A percentile compares a stretch with the other conserved stretches of the same genome.
Conservation (phyloP, 1,139 yeast genomes). For the Geotrichum europaeum region DNA sequence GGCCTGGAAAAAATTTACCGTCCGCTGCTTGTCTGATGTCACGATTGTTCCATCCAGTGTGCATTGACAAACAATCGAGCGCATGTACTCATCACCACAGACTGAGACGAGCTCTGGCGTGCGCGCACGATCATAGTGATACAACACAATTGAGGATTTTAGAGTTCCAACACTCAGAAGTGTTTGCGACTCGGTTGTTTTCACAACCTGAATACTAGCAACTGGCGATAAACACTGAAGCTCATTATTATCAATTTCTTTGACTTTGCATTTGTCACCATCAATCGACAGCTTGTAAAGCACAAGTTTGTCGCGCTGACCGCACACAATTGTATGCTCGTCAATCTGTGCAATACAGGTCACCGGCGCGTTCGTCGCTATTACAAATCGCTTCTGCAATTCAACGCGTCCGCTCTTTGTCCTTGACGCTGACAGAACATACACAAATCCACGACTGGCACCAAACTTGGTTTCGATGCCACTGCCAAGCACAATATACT, state of each 20-base stretch:
- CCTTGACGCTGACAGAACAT: slow-evolving; percentile 7
- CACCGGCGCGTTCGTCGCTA: slow-evolving; percentile 6
- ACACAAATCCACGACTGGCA: slow-evolving; percentile 5
- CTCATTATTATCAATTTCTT: background rate
- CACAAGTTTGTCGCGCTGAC: background rate
- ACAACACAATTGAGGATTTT: background rate
- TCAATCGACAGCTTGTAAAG: slow-evolving; percentile 1
- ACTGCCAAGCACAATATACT: slow-evolving; percentile 13
- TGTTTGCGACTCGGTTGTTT: slow-evolving; percentile 1
- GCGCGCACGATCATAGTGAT: background rate
- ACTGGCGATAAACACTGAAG: background rate
- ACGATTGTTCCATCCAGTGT: slow-evolving; percentile 5
- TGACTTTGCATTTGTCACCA: slow-evolving; percentile 9
- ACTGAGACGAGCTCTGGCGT: slow-evolving; percentile 38
- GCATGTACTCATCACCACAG: slow-evolving; percentile 34
- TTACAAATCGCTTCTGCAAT: slow-evolving; percentile 11
- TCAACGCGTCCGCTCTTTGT: slow-evolving; percentile 6
- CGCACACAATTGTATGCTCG: slow-evolving; percentile 11
- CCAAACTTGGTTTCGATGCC: background rate
- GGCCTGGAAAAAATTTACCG: background rate
- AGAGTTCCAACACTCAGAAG: slow-evolving; percentile 5
- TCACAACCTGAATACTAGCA: background rate
- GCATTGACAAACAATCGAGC: slow-evolving; percentile 4
- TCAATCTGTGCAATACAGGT: slow-evolving; percentile 10
- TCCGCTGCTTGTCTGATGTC: slow-evolving; percentile 11